A percentile compares a stretch with the other conserved stretches of the same genome.
Evolutionary conservation across 345 rosid species (phyloP).

Genomic region (Linum lewisii): DNA sequence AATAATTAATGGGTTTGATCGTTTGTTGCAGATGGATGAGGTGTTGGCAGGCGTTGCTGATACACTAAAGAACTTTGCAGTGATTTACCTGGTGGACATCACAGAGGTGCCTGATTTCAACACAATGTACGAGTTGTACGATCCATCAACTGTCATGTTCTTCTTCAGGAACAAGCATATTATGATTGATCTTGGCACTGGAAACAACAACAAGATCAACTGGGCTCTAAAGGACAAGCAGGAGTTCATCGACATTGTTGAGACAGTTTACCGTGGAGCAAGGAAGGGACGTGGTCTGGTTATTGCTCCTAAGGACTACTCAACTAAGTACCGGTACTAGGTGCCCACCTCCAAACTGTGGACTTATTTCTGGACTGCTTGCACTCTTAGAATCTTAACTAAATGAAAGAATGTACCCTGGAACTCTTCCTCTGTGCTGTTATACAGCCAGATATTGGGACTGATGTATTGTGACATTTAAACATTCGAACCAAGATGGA

Average conservation of each 20-base stretch:
- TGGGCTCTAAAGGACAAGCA: conserved; percentile 99
- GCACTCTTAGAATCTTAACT: too few relatives aligned
- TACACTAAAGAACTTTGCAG: conserved; percentile 93
- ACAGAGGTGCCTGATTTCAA: conserved; percentile 85
- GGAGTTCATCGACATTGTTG: conserved; percentile 84
- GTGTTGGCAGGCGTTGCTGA: conserved; percentile 80
- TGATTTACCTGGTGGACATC: conserved; percentile 88
- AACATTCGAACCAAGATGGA: background rate
- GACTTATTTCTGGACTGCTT: background rate
- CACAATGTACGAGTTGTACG: conserved; percentile 92
- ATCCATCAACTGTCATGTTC: conserved; percentile 91
- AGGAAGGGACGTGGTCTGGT: conserved; percentile 94
- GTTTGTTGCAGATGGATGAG: conserved; percentile 69
- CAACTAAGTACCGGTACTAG: conserved; percentile 88
- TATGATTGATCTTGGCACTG: conserved; percentile 97
- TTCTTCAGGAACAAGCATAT: conserved; percentile 97
- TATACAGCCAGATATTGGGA: background rate
- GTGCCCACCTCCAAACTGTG: background rate
- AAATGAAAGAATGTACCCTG: background rate
- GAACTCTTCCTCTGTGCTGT: background rate
- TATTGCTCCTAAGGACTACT: conserved; percentile 94
- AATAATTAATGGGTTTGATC: background rate
- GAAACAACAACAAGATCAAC: conserved; percentile 95
- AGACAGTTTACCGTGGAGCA: conserved; percentile 84
- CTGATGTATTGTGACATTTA: background rate